A percentile compares a stretch with the other conserved stretches of the same genome.
These are phyloP conservation scores for Pseudocercospora crystallina DNA, from an alignment of 2,329 filamentous ascomycete species.

Conservation along the genomic window DNA sequence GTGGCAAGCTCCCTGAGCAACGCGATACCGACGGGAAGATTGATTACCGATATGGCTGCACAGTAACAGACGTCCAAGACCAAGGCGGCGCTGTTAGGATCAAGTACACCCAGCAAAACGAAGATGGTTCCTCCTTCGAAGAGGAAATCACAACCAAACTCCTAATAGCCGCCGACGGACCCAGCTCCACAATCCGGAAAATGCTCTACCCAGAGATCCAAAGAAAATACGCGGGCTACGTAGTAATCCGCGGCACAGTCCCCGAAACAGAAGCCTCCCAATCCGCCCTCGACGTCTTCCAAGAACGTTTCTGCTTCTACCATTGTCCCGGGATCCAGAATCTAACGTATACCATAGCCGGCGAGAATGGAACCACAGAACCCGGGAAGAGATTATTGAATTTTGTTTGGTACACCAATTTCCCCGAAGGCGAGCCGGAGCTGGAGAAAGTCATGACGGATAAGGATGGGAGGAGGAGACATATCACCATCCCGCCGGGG, in stretches of 20 bases:
- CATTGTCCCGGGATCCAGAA: constrained; percentile 40
- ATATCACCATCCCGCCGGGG: constrained; percentile 46
- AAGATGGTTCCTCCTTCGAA: constrained; percentile 24
- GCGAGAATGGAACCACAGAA: constrained; percentile 40
- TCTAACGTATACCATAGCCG: constrained; percentile 47
- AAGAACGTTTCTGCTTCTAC: constrained; percentile 44
- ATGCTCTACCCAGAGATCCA: constrained; percentile 32
- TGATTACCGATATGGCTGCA: constrained; percentile 33
- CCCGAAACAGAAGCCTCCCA: constrained; percentile 37
- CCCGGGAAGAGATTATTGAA: constrained; percentile 47
- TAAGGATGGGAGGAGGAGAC: constrained; percentile 39
- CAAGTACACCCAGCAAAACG: constrained; percentile 23
- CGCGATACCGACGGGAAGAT: constrained; percentile 26
- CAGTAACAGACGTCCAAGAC: constrained; percentile 31
- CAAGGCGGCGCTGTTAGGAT: constrained; percentile 30
- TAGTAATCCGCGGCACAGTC: constrained; percentile 36
- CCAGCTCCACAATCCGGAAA: constrained; percentile 32
- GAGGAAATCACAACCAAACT: constrained; percentile 35
- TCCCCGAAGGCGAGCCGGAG: constrained; percentile 38
- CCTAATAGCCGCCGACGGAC: constrained; percentile 48
- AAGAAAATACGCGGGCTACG: constrained; percentile 35
- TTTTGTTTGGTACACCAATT: constrained; percentile 49
- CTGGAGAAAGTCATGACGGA: constrained; percentile 47
- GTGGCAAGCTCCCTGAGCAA: constrained; percentile 22
- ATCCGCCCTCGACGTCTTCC: constrained; percentile 36